Evolutionary conservation across 768 basidiomycete genomes (phyloP), one percentile per base, ranked within the genome.

Genomic region (Leucocoprinus sp.): DNA sequence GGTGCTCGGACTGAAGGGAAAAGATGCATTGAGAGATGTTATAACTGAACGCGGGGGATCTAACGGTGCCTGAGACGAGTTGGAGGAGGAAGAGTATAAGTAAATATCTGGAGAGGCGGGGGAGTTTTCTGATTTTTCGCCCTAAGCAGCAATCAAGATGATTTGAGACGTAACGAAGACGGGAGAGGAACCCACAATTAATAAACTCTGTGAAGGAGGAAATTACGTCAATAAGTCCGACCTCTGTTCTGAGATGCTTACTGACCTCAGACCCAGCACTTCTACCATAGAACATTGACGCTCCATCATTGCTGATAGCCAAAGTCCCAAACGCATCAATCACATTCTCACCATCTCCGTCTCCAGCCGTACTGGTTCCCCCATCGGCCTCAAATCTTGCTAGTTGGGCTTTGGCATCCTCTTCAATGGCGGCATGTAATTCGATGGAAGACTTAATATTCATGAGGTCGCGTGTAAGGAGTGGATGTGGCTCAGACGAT

Each of bases 191-290:
- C 72, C 58, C 61, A 80, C 79, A 33, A 80, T 76, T 44, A 80
- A 59, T 19, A 80, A 58, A 51, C 76, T 78, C 76, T 79, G 50
- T 26, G 14, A 15, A 33, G 17, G 23, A 44, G 21, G 33, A 9
- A 48, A 43, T 42, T 50, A 50, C 34, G 43, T 46, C 38, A 52
- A 46, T 45, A 21, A 9, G 26, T 39, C 35, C 37, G 31, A 23
- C 22, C 22, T 39, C 8, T 39, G 26, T 28, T 4, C 18, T 26
- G 23, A 45, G 37, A 34, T 14, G 27, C 15, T 1, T 24, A 31
- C 78, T 38, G 47, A 83, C 83, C 69, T 87, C 84, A 40, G 76
- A 74, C 6, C 82, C 82, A 23, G 81, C 82, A 38, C 80, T 80
- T n/a, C 78, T 69, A 15, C 82, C 82, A 55, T 80, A 84, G 52